phyloP scores from a whole-genome alignment of 169 alveolate genomes.

The Besnoitia besnoiti region DNA sequence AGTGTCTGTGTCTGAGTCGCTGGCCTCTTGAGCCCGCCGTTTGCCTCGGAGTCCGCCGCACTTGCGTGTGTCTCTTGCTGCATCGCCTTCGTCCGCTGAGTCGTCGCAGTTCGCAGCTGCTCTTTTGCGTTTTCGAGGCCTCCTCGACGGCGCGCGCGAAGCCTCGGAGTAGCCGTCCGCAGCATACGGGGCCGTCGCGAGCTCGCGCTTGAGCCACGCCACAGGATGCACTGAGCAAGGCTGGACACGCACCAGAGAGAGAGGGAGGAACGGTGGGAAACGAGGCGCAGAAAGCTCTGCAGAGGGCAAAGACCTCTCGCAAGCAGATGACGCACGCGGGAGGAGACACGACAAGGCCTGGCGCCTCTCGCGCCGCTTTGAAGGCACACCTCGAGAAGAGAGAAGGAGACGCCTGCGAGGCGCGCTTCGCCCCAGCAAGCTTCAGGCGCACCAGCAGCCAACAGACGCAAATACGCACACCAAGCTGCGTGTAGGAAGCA shows the following conservation, averaged over 20 bases:
- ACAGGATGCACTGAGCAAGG: slow-evolving; percentile 28
- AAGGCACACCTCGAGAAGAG: no score
- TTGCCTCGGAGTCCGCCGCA: neutral
- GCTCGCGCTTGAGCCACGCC: slow-evolving; percentile 33
- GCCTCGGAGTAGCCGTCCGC: slow-evolving; percentile 30
- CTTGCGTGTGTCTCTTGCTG: neutral
- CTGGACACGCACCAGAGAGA: neutral
- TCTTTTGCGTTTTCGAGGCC: neutral
- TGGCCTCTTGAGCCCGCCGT: neutral
- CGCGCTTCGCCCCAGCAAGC: no score
- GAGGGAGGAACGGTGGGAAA: neutral
- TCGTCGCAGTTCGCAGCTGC: no score
- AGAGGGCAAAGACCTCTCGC: no score
- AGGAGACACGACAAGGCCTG: no score
- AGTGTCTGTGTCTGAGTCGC: neutral
- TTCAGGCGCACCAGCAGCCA: neutral
- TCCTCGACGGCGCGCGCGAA: neutral
- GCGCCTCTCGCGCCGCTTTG: no score
- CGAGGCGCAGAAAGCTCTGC: neutral
- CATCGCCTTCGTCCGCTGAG: neutral
- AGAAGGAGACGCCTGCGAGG: no score
- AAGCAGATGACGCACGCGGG: no score
- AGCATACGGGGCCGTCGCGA: neutral
- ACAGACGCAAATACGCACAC: no score
- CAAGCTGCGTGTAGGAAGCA: no score